These are phyloP conservation scores for Cystofilobasidium macerans DNA, from an alignment of 768 basidiomycete species.

Conservation along the genomic window DNA sequence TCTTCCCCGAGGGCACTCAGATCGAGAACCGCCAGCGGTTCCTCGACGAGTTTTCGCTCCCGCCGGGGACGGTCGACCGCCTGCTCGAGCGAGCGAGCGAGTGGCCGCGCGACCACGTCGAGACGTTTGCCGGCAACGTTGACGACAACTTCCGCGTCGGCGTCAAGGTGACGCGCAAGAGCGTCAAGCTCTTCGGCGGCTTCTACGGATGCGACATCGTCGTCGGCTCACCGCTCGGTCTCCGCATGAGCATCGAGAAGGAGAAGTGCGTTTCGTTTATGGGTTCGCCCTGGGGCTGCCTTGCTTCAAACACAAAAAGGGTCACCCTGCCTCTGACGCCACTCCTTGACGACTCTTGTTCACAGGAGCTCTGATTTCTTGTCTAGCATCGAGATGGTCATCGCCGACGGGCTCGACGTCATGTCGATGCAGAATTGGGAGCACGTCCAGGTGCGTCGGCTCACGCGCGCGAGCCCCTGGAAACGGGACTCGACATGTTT, in stretches of 20 bases:
- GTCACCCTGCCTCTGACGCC: neutral
- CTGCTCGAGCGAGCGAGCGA: conserved; percentile 40
- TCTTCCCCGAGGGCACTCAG: conserved; percentile 63
- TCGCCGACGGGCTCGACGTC: conserved; percentile 87
- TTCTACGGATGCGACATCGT: conserved; percentile 87
- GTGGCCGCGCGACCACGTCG: conserved; percentile 63
- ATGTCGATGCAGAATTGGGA: conserved; percentile 99
- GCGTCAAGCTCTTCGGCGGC: conserved; percentile 77
- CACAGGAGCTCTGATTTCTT: conserved; percentile 74
- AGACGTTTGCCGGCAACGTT: conserved; percentile 89
- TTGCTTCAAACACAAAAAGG: neutral
- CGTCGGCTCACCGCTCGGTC: conserved; percentile 81
- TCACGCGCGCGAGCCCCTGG: too few species aligned
- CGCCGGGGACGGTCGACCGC: conserved; percentile 68
- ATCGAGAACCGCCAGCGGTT: conserved; percentile 83
- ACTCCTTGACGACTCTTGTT: neutral
- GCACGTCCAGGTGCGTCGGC: conserved; percentile 64
- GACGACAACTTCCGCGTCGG: conserved; percentile 92
- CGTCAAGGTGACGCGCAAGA: conserved; percentile 83
- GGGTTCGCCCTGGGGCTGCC: too few species aligned
- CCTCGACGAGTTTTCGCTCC: conserved; percentile 66
- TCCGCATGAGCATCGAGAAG: conserved; percentile 84
- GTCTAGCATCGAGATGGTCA: conserved; percentile 77
- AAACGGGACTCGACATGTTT: too few species aligned
- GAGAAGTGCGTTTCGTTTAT: conserved; percentile 58